These are phyloP conservation scores for Nymphaea colorata DNA, from an alignment of 164 flowering plant genomes.

Conservation along the genomic window DNA sequence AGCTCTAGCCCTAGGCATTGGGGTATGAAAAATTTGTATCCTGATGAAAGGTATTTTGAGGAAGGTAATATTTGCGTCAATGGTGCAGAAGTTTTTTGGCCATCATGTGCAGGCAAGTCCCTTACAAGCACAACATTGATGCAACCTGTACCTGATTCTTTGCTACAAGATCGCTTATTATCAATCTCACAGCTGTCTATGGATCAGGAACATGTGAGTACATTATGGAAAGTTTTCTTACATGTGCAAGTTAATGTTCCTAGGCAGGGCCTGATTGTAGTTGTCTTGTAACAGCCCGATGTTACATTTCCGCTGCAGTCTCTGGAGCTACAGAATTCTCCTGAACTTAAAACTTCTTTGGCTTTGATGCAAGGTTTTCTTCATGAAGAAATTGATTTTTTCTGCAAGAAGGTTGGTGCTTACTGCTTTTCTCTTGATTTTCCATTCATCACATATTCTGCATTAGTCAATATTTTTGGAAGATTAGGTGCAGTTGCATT, in stretches of 20 bases:
- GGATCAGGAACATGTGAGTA: constrained; percentile 85
- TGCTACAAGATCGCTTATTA: constrained; percentile 67
- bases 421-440: too few species aligned
- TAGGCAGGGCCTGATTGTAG: too few species aligned
- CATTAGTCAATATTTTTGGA: too few species aligned
- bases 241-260: too few species aligned
- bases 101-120: constrained; percentile 75
- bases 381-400: constrained; percentile 81
- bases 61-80: constrained; percentile 55
- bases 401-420: constrained; percentile 67
- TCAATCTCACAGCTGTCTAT: constrained; percentile 81
- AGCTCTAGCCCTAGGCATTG: constrained; percentile 98
- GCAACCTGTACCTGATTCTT: constrained; percentile 69
- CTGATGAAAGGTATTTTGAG: constrained; percentile 55
- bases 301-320: constrained; percentile 79
- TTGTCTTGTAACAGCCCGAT: constrained; percentile 55
- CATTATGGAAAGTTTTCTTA: too few species aligned
- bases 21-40: constrained; percentile 78
- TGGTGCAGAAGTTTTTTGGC: constrained; percentile 83
- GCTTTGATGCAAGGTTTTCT: constrained; percentile 59
- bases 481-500: too few species aligned
- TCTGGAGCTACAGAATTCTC: constrained; percentile 40
- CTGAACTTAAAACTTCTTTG: constrained; percentile 37
- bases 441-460: too few species aligned
- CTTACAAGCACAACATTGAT: constrained; percentile 50